phyloP scores from a whole-genome alignment of 306 rosid genomes.

The Ziziphus jujuba region DNA sequence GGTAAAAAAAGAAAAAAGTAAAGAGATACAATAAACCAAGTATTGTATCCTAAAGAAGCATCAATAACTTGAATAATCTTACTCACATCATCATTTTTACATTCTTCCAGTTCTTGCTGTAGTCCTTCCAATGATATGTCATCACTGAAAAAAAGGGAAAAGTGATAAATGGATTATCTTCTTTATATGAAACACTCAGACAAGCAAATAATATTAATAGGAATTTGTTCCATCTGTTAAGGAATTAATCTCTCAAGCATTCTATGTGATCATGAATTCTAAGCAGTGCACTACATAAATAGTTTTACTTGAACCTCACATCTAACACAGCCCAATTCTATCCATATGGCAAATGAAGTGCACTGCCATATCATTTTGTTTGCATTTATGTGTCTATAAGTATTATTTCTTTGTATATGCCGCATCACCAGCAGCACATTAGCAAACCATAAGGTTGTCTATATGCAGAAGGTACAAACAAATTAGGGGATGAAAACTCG shows the following conservation, averaged over 20 bases:
- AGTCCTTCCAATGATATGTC: conserved; percentile 89
- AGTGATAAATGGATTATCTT: too few species aligned
- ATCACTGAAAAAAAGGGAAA: conserved; percentile 40
- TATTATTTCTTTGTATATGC: not conserved
- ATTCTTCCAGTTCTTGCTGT: conserved; percentile 90
- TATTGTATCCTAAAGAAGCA: not conserved
- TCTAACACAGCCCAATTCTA: not conserved
- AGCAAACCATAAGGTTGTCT: too few species aligned
- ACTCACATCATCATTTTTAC: conserved; percentile 76
- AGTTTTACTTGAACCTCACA: not conserved
- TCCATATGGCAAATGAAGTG: not conserved
- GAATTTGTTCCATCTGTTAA: not conserved
- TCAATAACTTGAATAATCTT: not conserved
- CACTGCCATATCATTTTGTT: not conserved
- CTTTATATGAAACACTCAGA: not conserved
- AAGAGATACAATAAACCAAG: too few species aligned
- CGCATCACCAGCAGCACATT: too few species aligned
- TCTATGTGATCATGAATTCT: not conserved
- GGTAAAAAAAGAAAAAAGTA: not conserved
- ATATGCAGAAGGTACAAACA: too few species aligned
- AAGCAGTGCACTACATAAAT: not conserved
- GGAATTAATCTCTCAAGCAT: not conserved
- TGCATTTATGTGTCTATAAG: not conserved
- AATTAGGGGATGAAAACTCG: too few species aligned
- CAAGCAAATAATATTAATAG: not conserved